phyloP scores from a whole-genome alignment of 164 flowering plant species.

The Chimonanthus praecox region DNA sequence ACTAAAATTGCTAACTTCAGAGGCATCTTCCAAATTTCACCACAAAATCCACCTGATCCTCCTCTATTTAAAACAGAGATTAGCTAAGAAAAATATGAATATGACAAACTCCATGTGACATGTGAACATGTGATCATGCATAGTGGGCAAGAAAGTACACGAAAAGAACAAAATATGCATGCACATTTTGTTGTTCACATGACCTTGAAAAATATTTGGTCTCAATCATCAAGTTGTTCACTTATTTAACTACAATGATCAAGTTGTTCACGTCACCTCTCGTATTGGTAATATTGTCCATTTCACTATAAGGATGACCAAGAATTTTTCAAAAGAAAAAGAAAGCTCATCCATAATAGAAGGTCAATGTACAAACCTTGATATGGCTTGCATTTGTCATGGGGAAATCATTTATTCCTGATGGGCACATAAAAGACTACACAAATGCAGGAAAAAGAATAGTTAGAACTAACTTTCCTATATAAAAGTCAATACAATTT shows the following conservation, averaged over 20 bases:
- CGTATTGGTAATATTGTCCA: neutral
- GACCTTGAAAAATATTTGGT: neutral
- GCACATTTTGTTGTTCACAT: neutral
- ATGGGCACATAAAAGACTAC: conserved; percentile 99
- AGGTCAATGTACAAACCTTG: conserved; percentile 48
- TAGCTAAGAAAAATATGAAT: neutral
- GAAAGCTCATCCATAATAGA: neutral
- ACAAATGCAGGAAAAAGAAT: conserved; percentile 12
- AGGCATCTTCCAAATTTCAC: neutral
- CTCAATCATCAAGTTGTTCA: neutral
- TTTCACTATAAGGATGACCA: neutral
- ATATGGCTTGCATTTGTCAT: conserved; percentile 88
- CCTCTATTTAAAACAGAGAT: too few relatives aligned
- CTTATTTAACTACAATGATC: neutral
- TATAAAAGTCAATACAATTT: too few relatives aligned
- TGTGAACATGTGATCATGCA: neutral
- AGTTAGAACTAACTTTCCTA: neutral
- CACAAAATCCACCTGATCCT: neutral
- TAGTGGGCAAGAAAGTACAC: neutral
- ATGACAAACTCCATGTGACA: neutral
- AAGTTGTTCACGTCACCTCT: neutral
- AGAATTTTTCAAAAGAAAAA: neutral
- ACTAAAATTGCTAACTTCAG: neutral
- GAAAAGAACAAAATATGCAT: neutral
- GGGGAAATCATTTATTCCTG: conserved; percentile 98